Evolutionary conservation across 176 grass and related monocot species (phyloP).

Genomic region (Oryza officinalis): DNA sequence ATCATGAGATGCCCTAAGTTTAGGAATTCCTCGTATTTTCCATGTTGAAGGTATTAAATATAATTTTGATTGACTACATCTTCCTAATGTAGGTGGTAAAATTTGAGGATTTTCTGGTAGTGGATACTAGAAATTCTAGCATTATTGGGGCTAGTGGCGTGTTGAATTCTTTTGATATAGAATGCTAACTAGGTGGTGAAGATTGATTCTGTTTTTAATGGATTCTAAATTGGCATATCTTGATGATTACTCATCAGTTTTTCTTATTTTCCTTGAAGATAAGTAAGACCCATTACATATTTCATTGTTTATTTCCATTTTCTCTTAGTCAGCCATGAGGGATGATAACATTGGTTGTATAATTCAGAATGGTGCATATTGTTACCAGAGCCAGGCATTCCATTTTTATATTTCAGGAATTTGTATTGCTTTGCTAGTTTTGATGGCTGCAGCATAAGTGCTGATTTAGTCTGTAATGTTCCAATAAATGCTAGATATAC

Average conservation of each 20-base stretch:
- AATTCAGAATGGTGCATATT: background rate
- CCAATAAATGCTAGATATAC: background rate
- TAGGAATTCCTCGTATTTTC: background rate
- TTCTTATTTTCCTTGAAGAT: background rate
- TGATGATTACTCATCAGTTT: background rate
- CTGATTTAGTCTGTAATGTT: background rate
- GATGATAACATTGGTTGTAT: background rate
- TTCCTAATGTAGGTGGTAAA: background rate
- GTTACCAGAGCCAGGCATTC: background rate
- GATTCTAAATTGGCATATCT: background rate
- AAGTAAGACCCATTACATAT: background rate
- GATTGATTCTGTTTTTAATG: background rate
- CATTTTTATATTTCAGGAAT: background rate
- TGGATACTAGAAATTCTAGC: background rate
- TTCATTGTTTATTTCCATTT: background rate
- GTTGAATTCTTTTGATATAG: background rate
- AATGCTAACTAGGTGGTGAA: background rate
- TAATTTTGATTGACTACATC: background rate
- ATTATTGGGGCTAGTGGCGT: background rate
- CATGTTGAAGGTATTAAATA: background rate
- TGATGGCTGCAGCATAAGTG: background rate
- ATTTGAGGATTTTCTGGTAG: constrained; percentile 2
- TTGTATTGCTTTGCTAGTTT: constrained; percentile 1
- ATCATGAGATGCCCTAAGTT: background rate
- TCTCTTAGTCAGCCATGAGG: background rate